Base-by-base conservation (phyloP, 495 filamentous ascomycete genomes). In the Jackrogersella multiformis region DNA sequence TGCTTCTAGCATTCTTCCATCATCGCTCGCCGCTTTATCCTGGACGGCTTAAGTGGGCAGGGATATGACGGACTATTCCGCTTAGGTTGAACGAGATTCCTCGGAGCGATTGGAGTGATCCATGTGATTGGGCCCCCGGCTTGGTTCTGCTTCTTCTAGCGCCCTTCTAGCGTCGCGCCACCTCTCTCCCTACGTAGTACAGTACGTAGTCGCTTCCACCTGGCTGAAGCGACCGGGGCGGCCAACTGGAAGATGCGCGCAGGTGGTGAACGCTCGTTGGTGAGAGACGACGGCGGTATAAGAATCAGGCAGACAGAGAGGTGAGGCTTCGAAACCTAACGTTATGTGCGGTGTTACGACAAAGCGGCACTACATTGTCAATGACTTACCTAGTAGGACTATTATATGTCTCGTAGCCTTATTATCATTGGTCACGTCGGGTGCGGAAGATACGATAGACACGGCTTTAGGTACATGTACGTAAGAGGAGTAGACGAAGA, bases 101-200 rank as follows among this genome's bases (percentile, higher is more conserved):
- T 72, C 64, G 54, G 51, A 55, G 66, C 54, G 52, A 60, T 60
- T 61, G 64, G 51, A 48, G 34, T 24, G 20, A 9, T 24, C 60
- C 38, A 45, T 65, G 24, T 76, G 68, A 76, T 76, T 76, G 74
- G 74, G 13, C 26, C 24, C 24, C 32, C 23, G 44, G 30, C 35
- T 48, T 49, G 54, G 30, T 69, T 69, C 68, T 64, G 49, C 66
- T 57, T 58, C 68, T 77, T 77, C 75, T 77, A 77, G 73, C 69
- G 75, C 58, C 67, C 54, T 77, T 77, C 75, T 77, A 77, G 75
- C 71, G 73, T 75, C 45, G 66, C 69, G 74, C 74, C 73, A 70
- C 69, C n/a, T n/a, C n/a, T 58, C 60, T 74, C 49, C 26, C 61
- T 61, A 61, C 66, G 58, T 59, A 56, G 65, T 30, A 49, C 45